Conservation (phyloP, 352 stramenopile genomes). For the Phytophthora podocarpi region DNA sequence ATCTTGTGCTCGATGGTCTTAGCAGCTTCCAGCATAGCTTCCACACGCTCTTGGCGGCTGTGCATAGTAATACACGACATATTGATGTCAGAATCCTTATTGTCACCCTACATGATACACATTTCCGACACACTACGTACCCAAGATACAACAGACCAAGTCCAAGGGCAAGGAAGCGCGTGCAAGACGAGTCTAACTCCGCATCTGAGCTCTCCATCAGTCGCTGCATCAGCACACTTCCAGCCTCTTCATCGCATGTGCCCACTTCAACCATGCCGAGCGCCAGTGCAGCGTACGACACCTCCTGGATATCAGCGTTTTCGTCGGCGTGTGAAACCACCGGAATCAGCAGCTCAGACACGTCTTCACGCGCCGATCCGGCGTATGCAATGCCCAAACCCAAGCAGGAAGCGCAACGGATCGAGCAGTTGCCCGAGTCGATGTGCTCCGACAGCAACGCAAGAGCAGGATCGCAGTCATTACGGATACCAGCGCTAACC, state of each 20-base stretch:
- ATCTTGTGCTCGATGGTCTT: slow-evolving; percentile 99
- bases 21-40: slow-evolving; percentile 98
- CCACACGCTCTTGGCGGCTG: slow-evolving; percentile 93
- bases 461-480: slow-evolving; percentile 97
- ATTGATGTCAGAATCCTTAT: slow-evolving; percentile 92
- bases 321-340: slow-evolving; percentile 92
- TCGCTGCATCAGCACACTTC: slow-evolving; percentile 95
- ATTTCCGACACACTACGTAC: slow-evolving; percentile 48
- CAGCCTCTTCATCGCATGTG: slow-evolving; percentile 97
- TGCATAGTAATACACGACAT: slow-evolving; percentile 14
- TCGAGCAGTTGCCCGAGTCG: slow-evolving; percentile 93
- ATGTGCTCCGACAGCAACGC: slow-evolving; percentile 98
- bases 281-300: slow-evolving; percentile 93
- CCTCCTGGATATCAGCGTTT: slow-evolving; percentile 93
- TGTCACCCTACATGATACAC: slow-evolving; percentile 19
- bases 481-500: slow-evolving; percentile 92
- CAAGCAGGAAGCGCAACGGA: slow-evolving; percentile 95
- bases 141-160: slow-evolving; percentile 98
- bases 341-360: slow-evolving; percentile 96
- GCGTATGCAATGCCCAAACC: slow-evolving; percentile 99
- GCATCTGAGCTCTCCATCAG: slow-evolving; percentile 98
- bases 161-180: slow-evolving; percentile 96
- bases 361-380: slow-evolving; percentile 95
- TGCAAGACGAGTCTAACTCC: slow-evolving; percentile 96
- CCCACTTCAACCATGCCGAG: slow-evolving; percentile 99